Evolutionary conservation across 345 rosid genomes (phyloP).

Genomic region (Melaleuca quinquenervia): DNA sequence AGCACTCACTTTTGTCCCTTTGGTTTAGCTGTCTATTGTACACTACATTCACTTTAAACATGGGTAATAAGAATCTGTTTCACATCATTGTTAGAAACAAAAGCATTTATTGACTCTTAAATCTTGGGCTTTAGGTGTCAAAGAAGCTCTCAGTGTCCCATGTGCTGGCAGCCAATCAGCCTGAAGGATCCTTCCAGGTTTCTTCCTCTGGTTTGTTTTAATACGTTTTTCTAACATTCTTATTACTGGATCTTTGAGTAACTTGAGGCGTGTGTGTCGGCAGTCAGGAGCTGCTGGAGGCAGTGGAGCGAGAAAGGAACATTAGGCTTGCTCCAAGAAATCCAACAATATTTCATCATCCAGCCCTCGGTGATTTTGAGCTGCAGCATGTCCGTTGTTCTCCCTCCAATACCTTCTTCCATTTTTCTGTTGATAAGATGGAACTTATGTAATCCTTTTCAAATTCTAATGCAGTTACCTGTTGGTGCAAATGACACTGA

Average conservation of each 20-base stretch:
- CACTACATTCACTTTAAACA: neutral
- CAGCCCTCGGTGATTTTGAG: constrained; percentile 55
- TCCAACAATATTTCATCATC: constrained; percentile 54
- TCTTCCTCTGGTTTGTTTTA: neutral
- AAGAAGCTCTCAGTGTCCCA: constrained; percentile 75
- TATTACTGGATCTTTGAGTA: neutral
- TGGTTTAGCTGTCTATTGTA: neutral
- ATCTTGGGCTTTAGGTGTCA: constrained; percentile 51
- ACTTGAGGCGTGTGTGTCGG: neutral
- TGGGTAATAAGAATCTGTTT: neutral
- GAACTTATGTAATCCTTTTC: neutral
- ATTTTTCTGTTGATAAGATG: neutral
- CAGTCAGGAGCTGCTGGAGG: constrained; percentile 38
- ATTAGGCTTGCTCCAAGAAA: constrained; percentile 35
- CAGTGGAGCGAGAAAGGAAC: constrained; percentile 53
- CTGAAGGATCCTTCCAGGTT: constrained; percentile 58
- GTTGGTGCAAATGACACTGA: constrained; percentile 53
- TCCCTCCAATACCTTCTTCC: neutral
- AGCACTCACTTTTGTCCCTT: neutral
- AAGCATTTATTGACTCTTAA: neutral
- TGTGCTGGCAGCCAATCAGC: constrained; percentile 64
- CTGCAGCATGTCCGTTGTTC: constrained; percentile 45
- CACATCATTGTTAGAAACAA: neutral
- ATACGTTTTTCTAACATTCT: neutral
- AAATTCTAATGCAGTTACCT: constrained; percentile 34